These are phyloP conservation scores for Hyaloscypha variabilis DNA, from an alignment of 495 filamentous ascomycete species.

Conservation along the genomic window DNA sequence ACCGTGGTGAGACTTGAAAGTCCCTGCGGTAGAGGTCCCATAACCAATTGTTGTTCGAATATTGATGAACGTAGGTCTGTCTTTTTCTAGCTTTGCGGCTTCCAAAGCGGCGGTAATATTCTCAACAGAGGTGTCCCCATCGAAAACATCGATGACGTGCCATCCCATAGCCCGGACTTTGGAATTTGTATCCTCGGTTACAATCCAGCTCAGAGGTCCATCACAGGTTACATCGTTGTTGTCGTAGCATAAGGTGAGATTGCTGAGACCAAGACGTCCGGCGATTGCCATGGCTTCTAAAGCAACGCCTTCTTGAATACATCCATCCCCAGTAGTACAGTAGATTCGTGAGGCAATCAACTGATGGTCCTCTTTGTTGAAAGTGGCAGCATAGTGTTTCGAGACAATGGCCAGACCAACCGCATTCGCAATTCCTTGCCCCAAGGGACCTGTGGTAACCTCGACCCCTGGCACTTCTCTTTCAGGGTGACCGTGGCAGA, in stretches of 20 bases:
- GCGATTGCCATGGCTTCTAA: constrained; percentile 57
- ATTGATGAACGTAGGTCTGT: constrained; percentile 63
- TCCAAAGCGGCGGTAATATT: constrained; percentile 51
- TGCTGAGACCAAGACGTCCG: constrained; percentile 56
- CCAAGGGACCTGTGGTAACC: constrained; percentile 64
- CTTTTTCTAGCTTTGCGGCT: constrained; percentile 41
- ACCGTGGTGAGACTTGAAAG: constrained; percentile 46
- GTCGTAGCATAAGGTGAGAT: constrained; percentile 59
- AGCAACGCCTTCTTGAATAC: constrained; percentile 60
- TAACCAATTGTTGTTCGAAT: constrained; percentile 58
- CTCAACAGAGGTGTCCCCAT: constrained; percentile 55
- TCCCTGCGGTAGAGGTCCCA: constrained; percentile 49
- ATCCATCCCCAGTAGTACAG: constrained; percentile 62
- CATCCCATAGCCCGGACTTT: constrained; percentile 63
- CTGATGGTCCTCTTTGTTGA: constrained; percentile 51
- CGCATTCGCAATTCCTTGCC: constrained; percentile 62
- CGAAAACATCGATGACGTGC: constrained; percentile 57
- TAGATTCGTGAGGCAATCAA: constrained; percentile 53
- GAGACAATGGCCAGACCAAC: constrained; percentile 62
- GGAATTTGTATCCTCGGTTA: constrained; percentile 59
- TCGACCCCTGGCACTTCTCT: constrained; percentile 63
- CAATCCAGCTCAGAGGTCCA: constrained; percentile 54
- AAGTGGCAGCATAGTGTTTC: constrained; percentile 56
- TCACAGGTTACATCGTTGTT: constrained; percentile 65
- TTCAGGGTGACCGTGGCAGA: constrained; percentile 64